Base-by-base conservation (phyloP, 805 yeast genomes). In the Myxozyma mucilagina region DNA sequence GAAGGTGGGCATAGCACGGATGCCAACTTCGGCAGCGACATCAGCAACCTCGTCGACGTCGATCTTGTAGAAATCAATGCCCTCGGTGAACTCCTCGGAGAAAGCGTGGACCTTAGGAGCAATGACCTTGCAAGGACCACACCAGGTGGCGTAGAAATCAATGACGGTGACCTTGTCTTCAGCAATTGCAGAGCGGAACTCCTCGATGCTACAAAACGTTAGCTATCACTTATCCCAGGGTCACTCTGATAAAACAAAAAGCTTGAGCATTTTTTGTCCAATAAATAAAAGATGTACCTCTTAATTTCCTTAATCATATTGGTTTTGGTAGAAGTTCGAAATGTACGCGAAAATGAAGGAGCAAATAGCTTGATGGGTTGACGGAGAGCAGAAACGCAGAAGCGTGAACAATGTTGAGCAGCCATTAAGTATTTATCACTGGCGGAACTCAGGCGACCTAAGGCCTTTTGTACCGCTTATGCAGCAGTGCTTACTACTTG, bases 101-200 rank as follows among this genome's bases (percentile, higher is more conserved):
- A 92, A 87, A 76, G 87, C 87, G 73, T 92, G 96, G 70, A 93
- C 79, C 79, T 90, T 79, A 70, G 99, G 99, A 58, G 97, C 92
- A 78, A 94, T 87, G 85, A 89, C 89, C 83, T 93, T 94, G 82
- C 99, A 93, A 65, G 99, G 98, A 70, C 97, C 97, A 78, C 99
- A 93, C 97, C 98, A 94, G 64, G 92, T 85, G 71, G 98, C 98
- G 74, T 84, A 92, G 81, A 93, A 94, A 80, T 94, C 98, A 69
- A 94, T 90, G 69, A 94, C 92, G 69, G 90, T 92, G 73, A 90
- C 81, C 70, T 87, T 89, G 68, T 83, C 83, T 71, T 80, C 80
- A 60, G 76, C 69, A 72, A 87, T 82, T 67, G 86, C 87, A 61
- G 80, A 79, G 57, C 83, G 78, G 82, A 92, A 93, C 75, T 91